Conservation (phyloP, 2,329 filamentous ascomycete genomes). For the Xylaria sp. region DNA sequence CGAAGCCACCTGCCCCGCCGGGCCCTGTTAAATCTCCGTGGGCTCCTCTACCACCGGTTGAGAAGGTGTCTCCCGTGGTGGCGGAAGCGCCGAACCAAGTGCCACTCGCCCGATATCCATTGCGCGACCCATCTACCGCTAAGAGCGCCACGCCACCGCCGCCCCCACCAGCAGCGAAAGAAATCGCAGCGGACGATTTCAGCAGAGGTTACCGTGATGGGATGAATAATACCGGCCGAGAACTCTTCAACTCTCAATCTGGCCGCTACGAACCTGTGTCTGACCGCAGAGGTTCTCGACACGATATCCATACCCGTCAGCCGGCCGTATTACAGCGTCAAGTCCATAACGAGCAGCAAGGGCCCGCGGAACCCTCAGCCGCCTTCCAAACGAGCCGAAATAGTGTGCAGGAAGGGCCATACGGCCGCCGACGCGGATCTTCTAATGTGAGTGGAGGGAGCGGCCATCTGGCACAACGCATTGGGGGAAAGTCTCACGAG, state of each 20-base stretch:
- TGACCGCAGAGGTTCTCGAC: constrained; percentile 78
- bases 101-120: constrained; percentile 58
- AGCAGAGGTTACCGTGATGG: constrained; percentile 86
- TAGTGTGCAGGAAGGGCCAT: constrained; percentile 72
- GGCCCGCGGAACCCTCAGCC: constrained; percentile 83
- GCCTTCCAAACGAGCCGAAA: constrained; percentile 85
- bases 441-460: constrained; percentile 93
- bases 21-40: constrained; percentile 89
- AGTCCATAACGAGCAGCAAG: constrained; percentile 67
- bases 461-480: constrained; percentile 72
- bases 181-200: constrained; percentile 95
- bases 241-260: constrained; percentile 95
- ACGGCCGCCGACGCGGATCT: constrained; percentile 82
- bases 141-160: constrained; percentile 65
- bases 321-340: constrained; percentile 83
- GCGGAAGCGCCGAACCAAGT: constrained; percentile 63
- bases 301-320: constrained; percentile 75
- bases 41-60: constrained; percentile 86
- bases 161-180: constrained; percentile 64
- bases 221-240: constrained; percentile 69
- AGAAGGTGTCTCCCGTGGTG: constrained; percentile 77
- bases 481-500: constrained; percentile 57
- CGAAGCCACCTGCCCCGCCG: constrained; percentile 74
- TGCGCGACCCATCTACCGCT: constrained; percentile 66
- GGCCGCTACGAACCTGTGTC: constrained; percentile 90